Percentiles rank a stretch among this genome's conserved stretches.
These are phyloP conservation scores for Fusarium subtropicale DNA, from an alignment of 2,329 filamentous ascomycete species.

Conservation along the genomic window DNA sequence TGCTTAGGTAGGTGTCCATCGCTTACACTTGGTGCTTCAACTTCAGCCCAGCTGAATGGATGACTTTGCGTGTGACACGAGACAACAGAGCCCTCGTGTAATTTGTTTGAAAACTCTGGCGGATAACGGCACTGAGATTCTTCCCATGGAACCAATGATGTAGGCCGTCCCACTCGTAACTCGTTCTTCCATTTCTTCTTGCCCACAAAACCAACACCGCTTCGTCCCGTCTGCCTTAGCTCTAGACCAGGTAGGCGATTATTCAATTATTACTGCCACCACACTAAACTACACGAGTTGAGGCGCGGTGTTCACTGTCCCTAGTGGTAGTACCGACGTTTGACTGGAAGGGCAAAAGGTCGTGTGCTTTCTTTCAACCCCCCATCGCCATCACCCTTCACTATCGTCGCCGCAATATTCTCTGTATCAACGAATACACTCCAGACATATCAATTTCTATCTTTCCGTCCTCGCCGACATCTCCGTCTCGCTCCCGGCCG, in stretches of 20 bases:
- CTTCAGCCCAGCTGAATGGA: not conserved
- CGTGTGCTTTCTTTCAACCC: constrained; percentile 51
- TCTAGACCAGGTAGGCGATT: constrained; percentile 5
- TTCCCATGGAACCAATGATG: constrained; percentile 44
- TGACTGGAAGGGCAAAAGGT: constrained; percentile 54
- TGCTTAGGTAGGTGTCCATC: not conserved
- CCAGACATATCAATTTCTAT: not conserved
- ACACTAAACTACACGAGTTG: constrained; percentile 15
- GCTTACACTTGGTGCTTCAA: constrained; percentile 1
- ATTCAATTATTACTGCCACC: not conserved
- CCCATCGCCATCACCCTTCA: not conserved
- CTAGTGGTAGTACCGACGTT: constrained; percentile 10
- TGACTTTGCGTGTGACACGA: constrained; percentile 27
- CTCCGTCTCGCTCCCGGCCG: constrained; percentile 27
- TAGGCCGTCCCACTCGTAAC: constrained; percentile 45
- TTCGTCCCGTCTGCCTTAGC: constrained; percentile 31
- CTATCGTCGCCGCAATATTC: not conserved
- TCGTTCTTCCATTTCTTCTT: constrained; percentile 6
- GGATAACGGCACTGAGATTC: constrained; percentile 23
- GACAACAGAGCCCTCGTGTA: constrained; percentile 26
- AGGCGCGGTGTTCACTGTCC: not conserved
- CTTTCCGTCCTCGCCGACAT: constrained; percentile 25
- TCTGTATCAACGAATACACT: not conserved
- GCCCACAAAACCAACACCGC: constrained; percentile 44
- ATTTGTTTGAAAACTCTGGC: constrained; percentile 30